A percentile compares a stretch with the other conserved stretches of the same genome.
Conservation (phyloP, 2,329 filamentous ascomycete species). For the Aspergillus caelatus region DNA sequence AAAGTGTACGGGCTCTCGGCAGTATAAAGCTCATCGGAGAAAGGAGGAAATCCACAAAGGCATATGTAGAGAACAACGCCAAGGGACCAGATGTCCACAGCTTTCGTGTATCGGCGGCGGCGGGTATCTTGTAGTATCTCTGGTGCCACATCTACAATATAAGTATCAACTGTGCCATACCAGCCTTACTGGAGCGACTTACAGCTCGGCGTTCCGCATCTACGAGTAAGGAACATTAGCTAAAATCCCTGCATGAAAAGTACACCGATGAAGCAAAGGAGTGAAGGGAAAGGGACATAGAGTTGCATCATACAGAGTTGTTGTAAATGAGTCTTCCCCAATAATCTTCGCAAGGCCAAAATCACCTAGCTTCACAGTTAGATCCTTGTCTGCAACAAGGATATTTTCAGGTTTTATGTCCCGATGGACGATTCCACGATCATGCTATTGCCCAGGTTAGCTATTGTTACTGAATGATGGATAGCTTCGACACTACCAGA, state of each 20-base stretch:
- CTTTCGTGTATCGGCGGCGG: slow-evolving; percentile 86
- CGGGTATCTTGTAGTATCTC: slow-evolving; percentile 85
- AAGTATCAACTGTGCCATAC: slow-evolving; percentile 12
- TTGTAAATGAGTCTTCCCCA: slow-evolving; percentile 96
- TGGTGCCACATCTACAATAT: slow-evolving; percentile 74
- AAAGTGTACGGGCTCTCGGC: slow-evolving; percentile 81
- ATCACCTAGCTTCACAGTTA: slow-evolving; percentile 90
- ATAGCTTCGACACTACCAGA: slow-evolving; percentile 64
- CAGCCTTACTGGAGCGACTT: slow-evolving; percentile 34
- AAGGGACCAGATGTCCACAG: slow-evolving; percentile 94
- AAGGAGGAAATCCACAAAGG: slow-evolving; percentile 93
- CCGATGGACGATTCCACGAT: slow-evolving; percentile 93
- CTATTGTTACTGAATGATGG: background rate
- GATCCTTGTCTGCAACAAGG: slow-evolving; percentile 78
- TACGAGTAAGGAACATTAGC: slow-evolving; percentile 22
- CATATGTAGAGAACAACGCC: slow-evolving; percentile 99
- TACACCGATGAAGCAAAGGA: background rate
- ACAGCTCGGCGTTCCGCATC: slow-evolving; percentile 89
- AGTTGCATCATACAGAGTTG: slow-evolving; percentile 66
- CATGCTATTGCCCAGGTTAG: slow-evolving; percentile 68
- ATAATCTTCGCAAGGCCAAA: slow-evolving; percentile 98
- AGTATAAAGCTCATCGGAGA: slow-evolving; percentile 88
- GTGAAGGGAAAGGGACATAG: background rate
- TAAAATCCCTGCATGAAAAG: background rate
- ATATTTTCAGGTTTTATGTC: slow-evolving; percentile 99